Evolutionary conservation across 345 rosid species (phyloP).

Genomic region (Noccaea bulbosa): DNA sequence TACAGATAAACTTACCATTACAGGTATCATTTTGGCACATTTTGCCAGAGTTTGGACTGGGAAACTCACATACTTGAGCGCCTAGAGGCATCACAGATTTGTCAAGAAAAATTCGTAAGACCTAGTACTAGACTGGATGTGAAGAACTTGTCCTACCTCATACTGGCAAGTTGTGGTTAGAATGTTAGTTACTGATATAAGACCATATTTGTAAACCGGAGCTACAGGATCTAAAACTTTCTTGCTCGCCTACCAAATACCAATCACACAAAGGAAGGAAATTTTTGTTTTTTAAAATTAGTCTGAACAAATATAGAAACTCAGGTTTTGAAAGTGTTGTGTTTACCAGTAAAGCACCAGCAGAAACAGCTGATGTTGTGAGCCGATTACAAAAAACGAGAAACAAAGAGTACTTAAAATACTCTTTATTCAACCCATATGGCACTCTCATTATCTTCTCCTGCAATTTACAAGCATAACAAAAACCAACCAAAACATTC

Average conservation of each 20-base stretch:
- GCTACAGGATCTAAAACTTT: conserved; percentile 86
- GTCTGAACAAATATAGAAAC: background rate
- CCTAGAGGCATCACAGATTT: conserved; percentile 51
- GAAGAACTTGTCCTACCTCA: conserved; percentile 56
- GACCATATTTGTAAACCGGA: conserved; percentile 82
- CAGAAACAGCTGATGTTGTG: conserved; percentile 84
- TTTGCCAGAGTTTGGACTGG: conserved; percentile 94
- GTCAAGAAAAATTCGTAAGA: background rate
- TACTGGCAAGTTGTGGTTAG: conserved; percentile 94
- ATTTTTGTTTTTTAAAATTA: background rate
- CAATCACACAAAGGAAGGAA: conserved; percentile 6
- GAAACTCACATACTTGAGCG: conserved; percentile 95
- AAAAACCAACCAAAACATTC: conserved; percentile 10
- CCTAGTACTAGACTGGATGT: background rate
- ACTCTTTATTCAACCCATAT: conserved; percentile 82
- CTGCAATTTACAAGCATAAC: conserved; percentile 45
- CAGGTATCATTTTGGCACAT: conserved; percentile 99
- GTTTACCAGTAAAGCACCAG: conserved; percentile 63
- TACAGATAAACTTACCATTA: conserved; percentile 61
- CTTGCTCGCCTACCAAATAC: conserved; percentile 73
- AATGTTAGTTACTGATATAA: conserved; percentile 76
- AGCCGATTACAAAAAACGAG: conserved; percentile 93
- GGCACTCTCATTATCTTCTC: conserved; percentile 96
- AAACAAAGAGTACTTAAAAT: conserved; percentile 74
- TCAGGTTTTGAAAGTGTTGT: conserved; percentile 13